A percentile compares a stretch with the other conserved stretches of the same genome.
These are phyloP conservation scores for Emergomyces pasteurianus DNA, from an alignment of 2,329 filamentous ascomycete genomes.

Conservation along the genomic window DNA sequence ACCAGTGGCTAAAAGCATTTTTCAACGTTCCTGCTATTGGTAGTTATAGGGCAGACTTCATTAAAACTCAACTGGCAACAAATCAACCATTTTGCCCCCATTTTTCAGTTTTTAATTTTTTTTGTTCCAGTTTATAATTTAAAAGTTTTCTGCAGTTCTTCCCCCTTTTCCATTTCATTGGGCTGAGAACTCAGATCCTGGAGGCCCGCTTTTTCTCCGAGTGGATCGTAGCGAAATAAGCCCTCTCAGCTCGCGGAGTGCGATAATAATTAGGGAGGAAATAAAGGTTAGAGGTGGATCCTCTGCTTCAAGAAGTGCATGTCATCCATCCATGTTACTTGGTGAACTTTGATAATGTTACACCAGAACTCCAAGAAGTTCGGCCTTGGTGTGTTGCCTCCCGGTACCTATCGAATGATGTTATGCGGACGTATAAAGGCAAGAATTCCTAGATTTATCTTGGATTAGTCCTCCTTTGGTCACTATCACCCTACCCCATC, in stretches of 20 bases:
- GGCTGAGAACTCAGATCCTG: not conserved
- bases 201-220: slow-evolving; percentile 6
- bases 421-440: not conserved
- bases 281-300: slow-evolving; percentile 21
- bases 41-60: no score
- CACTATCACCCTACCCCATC: not conserved
- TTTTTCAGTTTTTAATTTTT: not conserved
- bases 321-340: not conserved
- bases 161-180: not conserved
- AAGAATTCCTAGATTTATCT: not conserved
- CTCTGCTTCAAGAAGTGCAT: slow-evolving; percentile 3
- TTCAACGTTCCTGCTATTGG: not conserved
- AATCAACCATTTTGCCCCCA: no score
- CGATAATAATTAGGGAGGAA: slow-evolving; percentile 30
- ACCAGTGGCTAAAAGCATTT: not conserved
- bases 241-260: slow-evolving; percentile 11
- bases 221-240: not conserved
- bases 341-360: not conserved
- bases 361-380: not conserved
- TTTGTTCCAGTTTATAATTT: not conserved
- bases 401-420: not conserved
- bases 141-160: not conserved
- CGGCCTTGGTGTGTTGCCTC: not conserved
- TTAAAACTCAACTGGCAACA: no score
- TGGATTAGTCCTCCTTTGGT: not conserved